These are phyloP conservation scores for Plectosphaerella cucumerina DNA, from an alignment of 2,329 filamentous ascomycete genomes.

Conservation along the genomic window DNA sequence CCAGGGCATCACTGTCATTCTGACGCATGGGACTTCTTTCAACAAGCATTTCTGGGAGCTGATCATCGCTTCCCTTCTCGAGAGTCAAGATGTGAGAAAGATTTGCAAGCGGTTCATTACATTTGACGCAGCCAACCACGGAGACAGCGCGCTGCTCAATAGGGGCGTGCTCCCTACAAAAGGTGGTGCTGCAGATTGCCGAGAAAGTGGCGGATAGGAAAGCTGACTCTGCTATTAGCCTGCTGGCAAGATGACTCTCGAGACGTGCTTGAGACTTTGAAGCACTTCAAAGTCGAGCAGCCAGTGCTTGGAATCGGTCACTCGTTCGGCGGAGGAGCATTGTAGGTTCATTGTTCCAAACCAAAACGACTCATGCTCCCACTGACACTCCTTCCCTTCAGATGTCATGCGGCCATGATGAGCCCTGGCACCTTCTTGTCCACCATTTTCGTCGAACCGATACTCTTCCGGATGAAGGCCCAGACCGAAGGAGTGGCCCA, in stretches of 20 bases:
- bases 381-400: neutral
- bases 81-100: neutral
- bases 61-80: slow-evolving; percentile 1
- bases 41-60: slow-evolving; percentile 7
- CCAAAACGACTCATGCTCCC: no score
- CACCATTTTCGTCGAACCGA: slow-evolving; percentile 7
- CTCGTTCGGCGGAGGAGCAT: slow-evolving; percentile 6
- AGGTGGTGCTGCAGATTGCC: neutral
- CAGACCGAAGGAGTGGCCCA: slow-evolving; percentile 3
- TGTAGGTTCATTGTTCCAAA: slow-evolving; percentile 1
- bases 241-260: slow-evolving; percentile 7
- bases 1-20: neutral
- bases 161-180: neutral
- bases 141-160: slow-evolving; percentile 6
- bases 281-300: slow-evolving; percentile 1
- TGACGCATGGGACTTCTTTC: slow-evolving; percentile 8
- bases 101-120: slow-evolving; percentile 3
- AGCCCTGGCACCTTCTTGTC: slow-evolving; percentile 1
- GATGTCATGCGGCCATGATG: slow-evolving; percentile 9
- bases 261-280: slow-evolving; percentile 4
- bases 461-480: slow-evolving; percentile 6
- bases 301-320: slow-evolving; percentile 7
- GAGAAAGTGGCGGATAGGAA: neutral
- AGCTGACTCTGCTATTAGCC: neutral
- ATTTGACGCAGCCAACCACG: slow-evolving; percentile 9